Evolutionary conservation across 441 rosid species (phyloP).

Genomic region (Flueggea neowawraea): DNA sequence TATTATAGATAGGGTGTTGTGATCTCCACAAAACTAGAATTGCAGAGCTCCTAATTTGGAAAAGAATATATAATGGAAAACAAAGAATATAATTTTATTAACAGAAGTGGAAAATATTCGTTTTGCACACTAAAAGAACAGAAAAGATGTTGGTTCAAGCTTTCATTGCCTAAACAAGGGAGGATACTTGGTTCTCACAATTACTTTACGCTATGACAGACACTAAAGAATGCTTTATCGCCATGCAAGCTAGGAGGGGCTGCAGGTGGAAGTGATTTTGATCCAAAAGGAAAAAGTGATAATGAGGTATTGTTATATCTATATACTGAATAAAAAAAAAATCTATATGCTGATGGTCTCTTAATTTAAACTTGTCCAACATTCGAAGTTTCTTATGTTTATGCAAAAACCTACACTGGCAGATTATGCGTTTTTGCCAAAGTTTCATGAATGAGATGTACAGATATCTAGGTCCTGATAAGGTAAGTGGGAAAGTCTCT

Average conservation of each 20-base stretch:
- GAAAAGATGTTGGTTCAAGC: too few species aligned
- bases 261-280: slow-evolving; percentile 99
- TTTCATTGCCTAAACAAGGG: too few species aligned
- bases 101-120: not conserved
- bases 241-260: slow-evolving; percentile 99
- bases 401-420: slow-evolving; percentile 32
- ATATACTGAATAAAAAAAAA: too few species aligned
- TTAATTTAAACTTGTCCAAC: slow-evolving; percentile 15
- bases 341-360: slow-evolving; percentile 9
- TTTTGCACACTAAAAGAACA: too few species aligned
- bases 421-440: slow-evolving; percentile 99
- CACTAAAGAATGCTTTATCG: slow-evolving; percentile 93
- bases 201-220: slow-evolving; percentile 37
- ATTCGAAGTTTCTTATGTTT: slow-evolving; percentile 25
- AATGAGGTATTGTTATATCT: slow-evolving; percentile 60
- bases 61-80: too few species aligned
- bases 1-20: not conserved
- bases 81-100: not conserved
- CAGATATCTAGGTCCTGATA: slow-evolving; percentile 91
- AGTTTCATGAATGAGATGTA: slow-evolving; percentile 97
- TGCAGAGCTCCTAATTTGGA: too few species aligned
- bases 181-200: not conserved
- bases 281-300: slow-evolving; percentile 99
- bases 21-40: not conserved
- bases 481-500: slow-evolving; percentile 39